Evolutionary conservation across 345 rosid genomes (phyloP), one percentile per base, ranked within the genome.

Genomic region (Isatis tinctoria): DNA sequence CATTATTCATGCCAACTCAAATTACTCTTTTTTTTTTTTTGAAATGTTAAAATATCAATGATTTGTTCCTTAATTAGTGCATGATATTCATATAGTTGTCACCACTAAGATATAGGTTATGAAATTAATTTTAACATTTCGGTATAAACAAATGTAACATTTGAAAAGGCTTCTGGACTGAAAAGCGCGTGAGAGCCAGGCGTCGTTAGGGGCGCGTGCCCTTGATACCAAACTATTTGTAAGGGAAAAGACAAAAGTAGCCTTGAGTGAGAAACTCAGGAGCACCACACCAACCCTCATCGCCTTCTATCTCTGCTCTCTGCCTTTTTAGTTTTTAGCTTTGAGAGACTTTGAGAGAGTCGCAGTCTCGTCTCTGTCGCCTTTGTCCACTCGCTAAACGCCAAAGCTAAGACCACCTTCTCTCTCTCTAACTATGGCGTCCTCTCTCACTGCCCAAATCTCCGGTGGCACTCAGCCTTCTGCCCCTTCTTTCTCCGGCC

Each of bases 401-500:
- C 65, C 74, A 70, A 54, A 40, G 12, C 52, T 3, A 47, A 8
- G 14, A 69, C 51, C 56, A 49, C 60, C 41, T 24, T 37, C 32
- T 75, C 36, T 11, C 18, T 24, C 20, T 20, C 40, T n/a, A 8
- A 5, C 8, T 18, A 75, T 75, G 79, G 70, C 70, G 0, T 51
- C 79, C 20, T 67, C 79, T 60, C 74, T 75, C 74, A 60, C 79
- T 59, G 67, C 71, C 13, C 73, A 68, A 17, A 62, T 84, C 74
- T 77, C 86, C 22, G 80, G 82, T 56, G 69, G 82, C 65, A 64
- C 56, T 17, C 73, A 68, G 64, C 73, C 80, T 40, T 69, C 76
- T 74, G 84, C 57, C 69, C 88, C 30, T 26, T 81, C 85, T 60
- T 86, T 85, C 84, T 69, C 84, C 16, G 90, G 93, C 32, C 82